phyloP scores from a whole-genome alignment of 129 eudicot genomes.

The Daucus carota region DH1_v3.0 NC_030385.2:10376501-10377000 shows the following conservation, averaged over 20 bases:
- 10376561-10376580: not conserved
- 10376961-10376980: slow-evolving; percentile 85
- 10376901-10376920: not conserved
- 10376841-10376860: not conserved
- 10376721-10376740: not conserved
- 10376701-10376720: not conserved
- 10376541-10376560: not conserved
- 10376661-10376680: slow-evolving; percentile 53
- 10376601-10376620: slow-evolving; percentile 91
- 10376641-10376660: slow-evolving; percentile 99
- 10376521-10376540: not conserved
- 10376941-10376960: slow-evolving; percentile 16
- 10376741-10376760: slow-evolving; percentile 83
- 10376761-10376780: slow-evolving; percentile 86
- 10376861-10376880: not conserved
- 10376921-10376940: not conserved
- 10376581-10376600: not conserved
- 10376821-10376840: slow-evolving; percentile 37
- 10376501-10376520: not conserved
- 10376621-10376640: slow-evolving; percentile 95
- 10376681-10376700: not conserved
- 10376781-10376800: slow-evolving; percentile 93
- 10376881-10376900: not conserved
- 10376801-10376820: slow-evolving; percentile 97
- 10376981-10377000: slow-evolving; percentile 97